Base-by-base conservation (phyloP, 2,329 filamentous ascomycete species). In the Cladosporium sp. region DNA sequence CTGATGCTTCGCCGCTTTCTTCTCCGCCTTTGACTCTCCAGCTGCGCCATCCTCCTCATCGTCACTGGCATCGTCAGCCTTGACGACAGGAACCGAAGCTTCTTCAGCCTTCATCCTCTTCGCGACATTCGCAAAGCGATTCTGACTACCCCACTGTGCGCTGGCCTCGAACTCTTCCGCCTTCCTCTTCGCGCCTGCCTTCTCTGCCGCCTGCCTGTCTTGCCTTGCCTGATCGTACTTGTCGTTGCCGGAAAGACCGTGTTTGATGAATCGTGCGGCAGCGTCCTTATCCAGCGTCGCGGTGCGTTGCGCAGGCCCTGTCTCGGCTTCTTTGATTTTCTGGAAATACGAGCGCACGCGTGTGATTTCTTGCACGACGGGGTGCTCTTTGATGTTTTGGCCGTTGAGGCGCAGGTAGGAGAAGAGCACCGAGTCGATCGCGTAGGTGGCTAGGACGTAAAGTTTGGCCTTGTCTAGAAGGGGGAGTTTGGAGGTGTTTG, bases 381-480 rank as follows among this genome's bases (percentile, higher is more conserved):
- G 80, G 66, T 97, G 92, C 47, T 86, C 79, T 67, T 87, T 89
- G n/a, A 88, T 85, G 63, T 96, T 81, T 24, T 85, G 78, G 51
- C 87, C 89, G 59, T 89, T 84, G 7, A 96, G 79, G 55, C 85
- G 84, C 18, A 99, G 76, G 55, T 87, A 85, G 47, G 86, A 89
- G 70, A 95, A 97, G 7, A 99, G 73, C 8, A 96, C 74, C 0
- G 91, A 95, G 64, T 97, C 92, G 56, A 99, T 85, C 0, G 91
- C 81, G 68, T 97, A 99, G 15, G 89, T 86, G 45, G 85, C 78
- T 17, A 95, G 77, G n/a, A 93, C 85, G 66, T 95, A 89, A 53
- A 96, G 83, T 72, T 97, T 96, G 7, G 93, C 90, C 73, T 89
- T 91, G 74, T 97, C 92, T 54, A 99, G 78, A n/a, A 97, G 78